phyloP scores from a whole-genome alignment of 2,329 filamentous ascomycete genomes.

The Colletotrichum godetiae region DNA sequence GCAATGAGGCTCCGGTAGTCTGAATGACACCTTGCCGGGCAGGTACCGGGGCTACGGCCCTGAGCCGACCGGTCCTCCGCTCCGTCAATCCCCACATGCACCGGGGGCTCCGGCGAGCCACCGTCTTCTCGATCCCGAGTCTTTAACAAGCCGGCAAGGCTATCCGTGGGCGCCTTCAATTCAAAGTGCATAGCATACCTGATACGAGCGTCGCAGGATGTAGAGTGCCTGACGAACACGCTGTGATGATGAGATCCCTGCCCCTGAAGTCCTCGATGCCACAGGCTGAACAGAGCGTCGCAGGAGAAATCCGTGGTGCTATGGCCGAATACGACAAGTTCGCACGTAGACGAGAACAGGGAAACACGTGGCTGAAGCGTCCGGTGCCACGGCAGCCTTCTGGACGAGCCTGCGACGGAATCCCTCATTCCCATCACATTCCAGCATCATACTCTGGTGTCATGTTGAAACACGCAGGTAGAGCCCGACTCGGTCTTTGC shows the following conservation, averaged over 20 bases:
- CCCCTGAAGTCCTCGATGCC: neutral
- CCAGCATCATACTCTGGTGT: neutral
- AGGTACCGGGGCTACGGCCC: neutral
- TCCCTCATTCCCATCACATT: constrained; percentile 14
- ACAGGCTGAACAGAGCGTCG: neutral
- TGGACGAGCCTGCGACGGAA: neutral
- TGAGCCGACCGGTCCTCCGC: neutral
- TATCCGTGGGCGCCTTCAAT: neutral
- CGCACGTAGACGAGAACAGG: neutral
- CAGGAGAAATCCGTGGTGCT: neutral
- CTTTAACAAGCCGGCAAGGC: neutral
- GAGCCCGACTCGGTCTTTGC: neutral
- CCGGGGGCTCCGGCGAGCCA: neutral
- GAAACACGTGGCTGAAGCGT: neutral
- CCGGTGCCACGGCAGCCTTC: neutral
- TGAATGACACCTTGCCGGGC: neutral
- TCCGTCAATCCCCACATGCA: neutral
- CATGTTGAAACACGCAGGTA: constrained; percentile 10
- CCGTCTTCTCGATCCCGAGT: neutral
- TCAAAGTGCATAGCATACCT: neutral
- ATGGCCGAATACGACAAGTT: neutral
- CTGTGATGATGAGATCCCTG: neutral
- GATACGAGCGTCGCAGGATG: neutral
- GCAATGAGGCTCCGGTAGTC: neutral
- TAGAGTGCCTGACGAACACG: neutral